Evolutionary conservation across 2,329 filamentous ascomycete genomes (phyloP).

Genomic region (Simplicillium sp.): DNA sequence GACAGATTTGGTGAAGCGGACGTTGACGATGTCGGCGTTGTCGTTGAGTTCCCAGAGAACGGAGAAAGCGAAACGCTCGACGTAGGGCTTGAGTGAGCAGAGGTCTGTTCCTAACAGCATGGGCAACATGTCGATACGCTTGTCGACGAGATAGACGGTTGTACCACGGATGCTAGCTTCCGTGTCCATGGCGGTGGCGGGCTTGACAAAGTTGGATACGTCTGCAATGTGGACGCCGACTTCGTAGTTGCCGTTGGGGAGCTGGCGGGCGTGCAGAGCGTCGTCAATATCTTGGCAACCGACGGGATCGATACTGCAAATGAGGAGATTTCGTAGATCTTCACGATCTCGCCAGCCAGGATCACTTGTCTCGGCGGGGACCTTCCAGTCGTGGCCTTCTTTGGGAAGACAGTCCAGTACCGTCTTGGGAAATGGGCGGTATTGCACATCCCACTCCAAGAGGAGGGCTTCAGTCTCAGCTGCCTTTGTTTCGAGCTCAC

Average conservation of each 20-base stretch:
- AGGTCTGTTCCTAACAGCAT: conserved; percentile 92
- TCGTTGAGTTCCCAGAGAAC: conserved; percentile 81
- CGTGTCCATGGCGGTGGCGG: conserved; percentile 92
- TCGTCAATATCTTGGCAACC: conserved; percentile 98
- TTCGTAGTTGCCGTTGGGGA: conserved; percentile 90
- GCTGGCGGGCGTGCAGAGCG: conserved; percentile 73
- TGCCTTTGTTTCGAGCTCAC: conserved; percentile 92
- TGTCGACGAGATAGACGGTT: conserved; percentile 95
- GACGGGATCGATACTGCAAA: conserved; percentile 95
- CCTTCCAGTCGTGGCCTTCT: conserved; percentile 90
- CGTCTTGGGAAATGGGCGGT: conserved; percentile 90
- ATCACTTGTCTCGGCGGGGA: conserved; percentile 70
- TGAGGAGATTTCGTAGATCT: conserved; percentile 75
- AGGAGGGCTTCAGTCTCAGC: conserved; percentile 93
- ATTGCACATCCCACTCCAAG: conserved; percentile 94
- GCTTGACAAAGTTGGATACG: conserved; percentile 98
- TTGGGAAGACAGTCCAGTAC: conserved; percentile 86
- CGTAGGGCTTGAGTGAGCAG: conserved; percentile 92
- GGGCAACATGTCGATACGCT: conserved; percentile 98
- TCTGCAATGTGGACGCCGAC: conserved; percentile 98
- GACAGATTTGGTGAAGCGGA: conserved; percentile 94
- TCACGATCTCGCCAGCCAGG: conserved; percentile 78
- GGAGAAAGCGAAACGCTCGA: conserved; percentile 87
- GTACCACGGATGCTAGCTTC: conserved; percentile 92
- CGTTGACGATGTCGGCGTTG: conserved; percentile 73